Evolutionary conservation across 1,139 yeast genomes (phyloP).

Genomic region (Dujonia santamariae): DNA sequence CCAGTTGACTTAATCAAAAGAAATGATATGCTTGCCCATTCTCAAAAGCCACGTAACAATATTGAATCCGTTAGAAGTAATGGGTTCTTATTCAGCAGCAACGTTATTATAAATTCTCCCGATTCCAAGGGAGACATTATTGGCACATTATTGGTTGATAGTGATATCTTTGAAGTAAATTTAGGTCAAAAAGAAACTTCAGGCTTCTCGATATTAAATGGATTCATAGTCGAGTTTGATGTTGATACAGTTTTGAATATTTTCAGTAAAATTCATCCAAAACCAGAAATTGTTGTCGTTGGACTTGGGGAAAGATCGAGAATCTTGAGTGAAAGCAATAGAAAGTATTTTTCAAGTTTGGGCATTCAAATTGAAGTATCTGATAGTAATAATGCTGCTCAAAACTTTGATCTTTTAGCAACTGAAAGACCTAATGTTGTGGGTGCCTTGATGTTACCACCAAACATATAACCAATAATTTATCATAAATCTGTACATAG

Average conservation of each 20-base stretch:
- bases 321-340: conserved; percentile 55
- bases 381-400: conserved; percentile 66
- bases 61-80: conserved; percentile 39
- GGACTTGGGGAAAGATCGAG: conserved; percentile 69
- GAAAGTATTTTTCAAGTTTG: conserved; percentile 44
- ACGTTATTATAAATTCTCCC: conserved; percentile 43
- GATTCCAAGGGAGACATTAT: conserved; percentile 38
- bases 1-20: conserved; percentile 46
- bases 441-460: conserved; percentile 70
- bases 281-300: conserved; percentile 70
- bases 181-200: conserved; percentile 26
- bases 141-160: conserved; percentile 60
- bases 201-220: conserved; percentile 37
- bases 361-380: conserved; percentile 73
- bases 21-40: conserved; percentile 43
- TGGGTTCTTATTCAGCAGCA: conserved; percentile 42
- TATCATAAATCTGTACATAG: too few species aligned
- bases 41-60: conserved; percentile 43
- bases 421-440: conserved; percentile 75
- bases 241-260: conserved; percentile 39
- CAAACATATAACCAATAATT: conserved; percentile 56
- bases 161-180: conserved; percentile 62
- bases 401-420: conserved; percentile 69
- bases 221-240: conserved; percentile 42
- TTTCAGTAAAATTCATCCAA: conserved; percentile 62